Evolutionary conservation across 176 grass and related monocot species (phyloP).

Genomic region (Oryza nivara): DNA sequence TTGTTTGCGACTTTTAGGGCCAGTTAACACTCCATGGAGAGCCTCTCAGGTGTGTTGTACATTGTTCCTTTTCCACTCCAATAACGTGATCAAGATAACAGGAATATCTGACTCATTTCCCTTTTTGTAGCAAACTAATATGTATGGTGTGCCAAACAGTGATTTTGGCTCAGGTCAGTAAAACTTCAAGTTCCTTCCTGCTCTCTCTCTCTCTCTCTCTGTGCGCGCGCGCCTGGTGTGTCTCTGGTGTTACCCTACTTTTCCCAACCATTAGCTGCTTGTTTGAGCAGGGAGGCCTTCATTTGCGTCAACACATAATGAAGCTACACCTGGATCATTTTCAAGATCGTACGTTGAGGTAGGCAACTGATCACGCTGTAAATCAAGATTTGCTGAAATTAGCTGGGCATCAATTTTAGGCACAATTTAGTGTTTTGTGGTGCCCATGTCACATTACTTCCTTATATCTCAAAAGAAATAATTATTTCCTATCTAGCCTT

Average conservation of each 20-base stretch:
- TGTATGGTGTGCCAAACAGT: constrained; percentile 44
- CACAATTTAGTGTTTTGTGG: not conserved
- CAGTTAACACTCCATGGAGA: constrained; percentile 71
- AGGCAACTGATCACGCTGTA: constrained; percentile 15
- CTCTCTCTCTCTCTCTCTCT: not conserved
- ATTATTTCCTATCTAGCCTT: constrained; percentile 2
- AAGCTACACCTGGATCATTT: constrained; percentile 46
- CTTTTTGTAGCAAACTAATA: constrained; percentile 52
- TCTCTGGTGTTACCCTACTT: not conserved
- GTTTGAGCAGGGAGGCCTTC: constrained; percentile 57
- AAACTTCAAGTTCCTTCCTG: not conserved
- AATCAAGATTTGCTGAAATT: constrained; percentile 16
- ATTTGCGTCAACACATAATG: constrained; percentile 47
- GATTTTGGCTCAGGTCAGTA: constrained; percentile 56
- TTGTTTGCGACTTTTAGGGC: constrained; percentile 51
- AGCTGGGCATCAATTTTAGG: not conserved
- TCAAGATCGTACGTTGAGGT: constrained; percentile 65
- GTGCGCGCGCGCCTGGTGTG: not conserved
- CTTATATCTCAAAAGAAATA: too few relatives aligned
- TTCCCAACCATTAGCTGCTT: constrained; percentile 10
- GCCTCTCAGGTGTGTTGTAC: constrained; percentile 62
- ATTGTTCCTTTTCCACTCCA: not conserved
- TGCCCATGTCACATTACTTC: not conserved
- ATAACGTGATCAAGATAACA: not conserved
- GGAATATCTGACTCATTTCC: constrained; percentile 31